Evolutionary conservation across 257 asterid genomes (phyloP).

Genomic region (Rauvolfia tetraphylla): DNA sequence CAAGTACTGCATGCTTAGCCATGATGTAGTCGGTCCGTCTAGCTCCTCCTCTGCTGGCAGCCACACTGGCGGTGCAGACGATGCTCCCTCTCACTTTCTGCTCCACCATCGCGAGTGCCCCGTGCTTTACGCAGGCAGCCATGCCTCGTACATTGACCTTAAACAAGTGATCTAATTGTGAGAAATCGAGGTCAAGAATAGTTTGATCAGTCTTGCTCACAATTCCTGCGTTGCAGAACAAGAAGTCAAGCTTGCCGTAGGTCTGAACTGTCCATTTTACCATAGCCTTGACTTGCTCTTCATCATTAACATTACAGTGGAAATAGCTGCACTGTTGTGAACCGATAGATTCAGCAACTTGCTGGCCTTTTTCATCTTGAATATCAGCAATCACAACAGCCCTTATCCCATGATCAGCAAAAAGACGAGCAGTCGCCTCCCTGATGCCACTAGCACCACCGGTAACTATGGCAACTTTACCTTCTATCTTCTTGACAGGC

Average conservation of each 20-base stretch:
- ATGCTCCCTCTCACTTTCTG: slow-evolving; percentile 17
- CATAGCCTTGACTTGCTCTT: slow-evolving; percentile 24
- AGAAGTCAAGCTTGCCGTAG: slow-evolving; percentile 23
- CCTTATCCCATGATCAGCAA: slow-evolving; percentile 20
- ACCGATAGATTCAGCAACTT: slow-evolving; percentile 24
- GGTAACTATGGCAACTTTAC: slow-evolving; percentile 29
- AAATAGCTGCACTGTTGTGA: slow-evolving; percentile 9
- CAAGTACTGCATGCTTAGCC: slow-evolving; percentile 34
- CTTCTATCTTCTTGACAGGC: slow-evolving; percentile 16
- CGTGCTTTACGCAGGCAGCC: slow-evolving; percentile 23
- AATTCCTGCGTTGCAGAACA: slow-evolving; percentile 32
- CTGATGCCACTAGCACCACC: slow-evolving; percentile 38
- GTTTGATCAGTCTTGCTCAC: slow-evolving; percentile 1
- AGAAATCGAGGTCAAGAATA: slow-evolving; percentile 8
- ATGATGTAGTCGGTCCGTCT: slow-evolving; percentile 3
- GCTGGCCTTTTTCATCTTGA: slow-evolving; percentile 25
- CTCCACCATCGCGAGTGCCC: slow-evolving; percentile 24
- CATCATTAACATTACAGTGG: slow-evolving; percentile 22
- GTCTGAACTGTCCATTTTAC: slow-evolving; percentile 13
- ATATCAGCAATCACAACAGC: slow-evolving; percentile 26
- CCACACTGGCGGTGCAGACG: slow-evolving; percentile 21
- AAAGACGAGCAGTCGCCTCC: slow-evolving; percentile 24
- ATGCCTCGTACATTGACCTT: slow-evolving; percentile 13
- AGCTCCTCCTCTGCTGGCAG: slow-evolving; percentile 5
- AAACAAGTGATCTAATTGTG: not conserved